phyloP scores from a whole-genome alignment of 441 rosid species.

The Bocquillonia castaneifolia region DNA sequence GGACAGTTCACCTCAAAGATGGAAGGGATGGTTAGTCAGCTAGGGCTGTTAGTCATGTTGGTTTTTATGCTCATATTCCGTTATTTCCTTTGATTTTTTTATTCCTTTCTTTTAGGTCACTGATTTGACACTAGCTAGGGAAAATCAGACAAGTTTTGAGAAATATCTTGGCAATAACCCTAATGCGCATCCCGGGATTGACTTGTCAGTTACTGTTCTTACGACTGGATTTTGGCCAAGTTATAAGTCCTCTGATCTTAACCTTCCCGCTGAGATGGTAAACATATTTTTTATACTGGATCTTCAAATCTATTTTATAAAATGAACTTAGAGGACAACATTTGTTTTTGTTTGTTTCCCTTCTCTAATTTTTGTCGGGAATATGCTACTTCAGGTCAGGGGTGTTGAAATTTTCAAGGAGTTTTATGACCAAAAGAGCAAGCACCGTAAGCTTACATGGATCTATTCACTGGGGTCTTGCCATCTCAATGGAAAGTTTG shows the following conservation, averaged over 20 bases:
- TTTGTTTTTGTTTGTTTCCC: neutral
- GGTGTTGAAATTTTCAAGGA: conserved; percentile 84
- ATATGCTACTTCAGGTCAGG: conserved; percentile 50
- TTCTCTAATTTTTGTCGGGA: neutral
- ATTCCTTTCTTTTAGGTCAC: conserved; percentile 53
- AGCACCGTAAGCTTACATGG: conserved; percentile 90
- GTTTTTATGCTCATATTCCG: neutral
- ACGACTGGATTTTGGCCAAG: conserved; percentile 99
- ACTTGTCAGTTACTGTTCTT: conserved; percentile 82
- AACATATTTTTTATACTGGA: neutral
- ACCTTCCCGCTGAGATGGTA: conserved; percentile 94
- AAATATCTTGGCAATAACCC: conserved; percentile 61
- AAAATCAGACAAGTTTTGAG: conserved; percentile 75
- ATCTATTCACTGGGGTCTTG: conserved; percentile 89
- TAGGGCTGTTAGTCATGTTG: neutral
- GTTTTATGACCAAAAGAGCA: conserved; percentile 73
- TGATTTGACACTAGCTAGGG: conserved; percentile 92
- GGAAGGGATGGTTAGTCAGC: conserved; percentile 92
- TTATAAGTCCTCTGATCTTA: conserved; percentile 86
- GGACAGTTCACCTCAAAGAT: conserved; percentile 95
- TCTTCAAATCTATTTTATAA: neutral
- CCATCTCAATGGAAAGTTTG: conserved; percentile 75
- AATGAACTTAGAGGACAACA: neutral
- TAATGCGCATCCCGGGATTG: conserved; percentile 72
- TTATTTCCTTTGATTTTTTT: neutral